A percentile compares a stretch with the other conserved stretches of the same genome.
These are phyloP conservation scores for Incumbomyces delicatus DNA, from an alignment of 2,329 filamentous ascomycete genomes.

Conservation along the genomic window DNA sequence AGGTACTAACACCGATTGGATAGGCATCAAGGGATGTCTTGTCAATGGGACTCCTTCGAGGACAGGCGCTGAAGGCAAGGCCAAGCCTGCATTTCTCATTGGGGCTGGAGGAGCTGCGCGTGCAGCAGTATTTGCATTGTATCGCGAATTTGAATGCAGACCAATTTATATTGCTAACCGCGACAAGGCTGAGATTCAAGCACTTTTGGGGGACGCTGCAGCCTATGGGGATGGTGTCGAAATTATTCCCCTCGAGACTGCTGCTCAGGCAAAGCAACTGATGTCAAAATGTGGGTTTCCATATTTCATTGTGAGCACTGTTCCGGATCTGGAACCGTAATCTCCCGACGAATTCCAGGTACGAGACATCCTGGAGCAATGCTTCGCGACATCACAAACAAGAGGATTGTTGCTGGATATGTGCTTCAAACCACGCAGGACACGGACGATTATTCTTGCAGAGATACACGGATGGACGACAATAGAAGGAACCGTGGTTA, in stretches of 20 bases:
- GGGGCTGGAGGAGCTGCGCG: constrained; percentile 35
- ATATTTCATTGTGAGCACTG: constrained; percentile 31
- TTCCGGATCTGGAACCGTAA: constrained; percentile 30
- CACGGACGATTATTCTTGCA: constrained; percentile 29
- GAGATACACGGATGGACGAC: constrained; percentile 26
- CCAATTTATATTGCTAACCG: constrained; percentile 31
- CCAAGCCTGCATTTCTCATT: constrained; percentile 28
- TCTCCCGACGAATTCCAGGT: constrained; percentile 23
- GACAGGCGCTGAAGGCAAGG: constrained; percentile 9
- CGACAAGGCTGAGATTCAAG: constrained; percentile 23
- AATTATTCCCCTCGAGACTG: constrained; percentile 24
- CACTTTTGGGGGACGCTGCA: constrained; percentile 22
- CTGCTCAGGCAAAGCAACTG: constrained; percentile 21
- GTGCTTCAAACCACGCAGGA: constrained; percentile 35
- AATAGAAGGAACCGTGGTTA: constrained; percentile 33
- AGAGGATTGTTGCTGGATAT: constrained; percentile 33
- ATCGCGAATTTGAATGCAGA: constrained; percentile 21
- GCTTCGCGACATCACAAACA: constrained; percentile 19
- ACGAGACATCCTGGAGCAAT: constrained; percentile 21
- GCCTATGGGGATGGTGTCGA: constrained; percentile 1
- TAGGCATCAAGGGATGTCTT: constrained; percentile 31
- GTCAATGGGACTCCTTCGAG: constrained; percentile 7
- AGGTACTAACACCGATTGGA: constrained; percentile 38
- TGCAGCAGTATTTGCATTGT: constrained; percentile 31
- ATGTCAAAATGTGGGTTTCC: constrained; percentile 12